Percentiles rank a stretch among this genome's conserved stretches.
phyloP scores from a whole-genome alignment of 169 alveolate species.

The Plasmodium yoelii region DNA sequence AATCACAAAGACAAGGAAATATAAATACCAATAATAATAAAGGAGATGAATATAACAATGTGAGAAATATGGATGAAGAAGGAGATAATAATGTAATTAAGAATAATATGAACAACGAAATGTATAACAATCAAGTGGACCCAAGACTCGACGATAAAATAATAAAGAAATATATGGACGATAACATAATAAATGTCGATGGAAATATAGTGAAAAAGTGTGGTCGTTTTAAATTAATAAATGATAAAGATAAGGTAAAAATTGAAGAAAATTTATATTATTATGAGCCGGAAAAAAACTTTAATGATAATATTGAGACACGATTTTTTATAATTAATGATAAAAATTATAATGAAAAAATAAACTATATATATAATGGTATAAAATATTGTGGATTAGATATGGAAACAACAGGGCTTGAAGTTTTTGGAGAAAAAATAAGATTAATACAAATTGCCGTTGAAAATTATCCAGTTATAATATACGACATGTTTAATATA shows the following conservation, averaged over 20 bases:
- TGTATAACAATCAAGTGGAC: slow-evolving; percentile 6
- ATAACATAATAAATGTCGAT: slow-evolving; percentile 66
- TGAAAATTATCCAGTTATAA: slow-evolving; percentile 82
- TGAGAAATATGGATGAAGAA: neutral
- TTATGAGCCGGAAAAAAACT: slow-evolving; percentile 42
- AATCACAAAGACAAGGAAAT: neutral
- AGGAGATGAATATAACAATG: neutral
- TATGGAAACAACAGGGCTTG: slow-evolving; percentile 91
- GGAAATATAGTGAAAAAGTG: slow-evolving; percentile 36
- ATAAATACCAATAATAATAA: neutral
- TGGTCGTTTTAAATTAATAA: slow-evolving; percentile 18
- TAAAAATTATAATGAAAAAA: slow-evolving; percentile 54
- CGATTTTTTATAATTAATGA: slow-evolving; percentile 77
- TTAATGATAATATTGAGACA: slow-evolving; percentile 69
- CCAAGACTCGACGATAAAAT: slow-evolving; percentile 23
- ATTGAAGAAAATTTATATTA: slow-evolving; percentile 16
- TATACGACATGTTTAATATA: slow-evolving; percentile 81
- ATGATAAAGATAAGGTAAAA: slow-evolving; percentile 9
- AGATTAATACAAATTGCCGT: slow-evolving; percentile 83
- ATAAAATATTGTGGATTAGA: slow-evolving; percentile 83
- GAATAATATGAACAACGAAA: neutral
- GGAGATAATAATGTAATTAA: neutral
- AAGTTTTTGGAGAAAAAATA: slow-evolving; percentile 80
- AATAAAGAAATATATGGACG: slow-evolving; percentile 41
- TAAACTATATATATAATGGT: slow-evolving; percentile 75